Conservation (phyloP, 208 protist genomes). For the Trypanosoma congolense region DNA sequence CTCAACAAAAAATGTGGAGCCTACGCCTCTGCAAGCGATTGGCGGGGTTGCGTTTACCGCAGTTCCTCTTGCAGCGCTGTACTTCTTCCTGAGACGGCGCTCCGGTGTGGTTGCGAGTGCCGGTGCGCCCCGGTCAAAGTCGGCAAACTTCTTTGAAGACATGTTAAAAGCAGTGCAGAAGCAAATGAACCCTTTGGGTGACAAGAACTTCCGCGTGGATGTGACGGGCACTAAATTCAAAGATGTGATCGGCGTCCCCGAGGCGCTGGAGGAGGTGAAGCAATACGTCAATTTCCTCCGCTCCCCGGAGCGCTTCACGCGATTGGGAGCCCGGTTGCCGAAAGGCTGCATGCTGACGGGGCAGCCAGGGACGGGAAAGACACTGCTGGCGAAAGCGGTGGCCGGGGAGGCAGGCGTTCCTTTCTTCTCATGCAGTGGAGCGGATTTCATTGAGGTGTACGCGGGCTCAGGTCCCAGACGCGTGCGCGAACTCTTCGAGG, state of each 20-base stretch:
- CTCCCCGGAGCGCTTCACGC: constrained; percentile 89
- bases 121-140: constrained; percentile 16
- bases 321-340: constrained; percentile 93
- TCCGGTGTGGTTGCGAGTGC: constrained; percentile 22
- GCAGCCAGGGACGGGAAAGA: constrained; percentile 96
- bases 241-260: constrained; percentile 88
- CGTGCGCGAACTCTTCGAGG: constrained; percentile 92
- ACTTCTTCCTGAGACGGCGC: constrained; percentile 48
- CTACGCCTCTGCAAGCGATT: constrained; percentile 47
- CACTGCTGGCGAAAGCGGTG: constrained; percentile 88
- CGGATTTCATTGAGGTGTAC: constrained; percentile 97
- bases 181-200: constrained; percentile 62
- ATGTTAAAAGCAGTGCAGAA: constrained; percentile 63
- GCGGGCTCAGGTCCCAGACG: constrained; percentile 94
- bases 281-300: constrained; percentile 96
- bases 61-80: constrained; percentile 57
- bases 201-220: constrained; percentile 66
- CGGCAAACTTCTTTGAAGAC: constrained; percentile 34
- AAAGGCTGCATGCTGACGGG: constrained; percentile 96
- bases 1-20: constrained; percentile 64
- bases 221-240: constrained; percentile 78
- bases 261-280: constrained; percentile 93
- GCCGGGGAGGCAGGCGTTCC: constrained; percentile 91
- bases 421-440: constrained; percentile 93
- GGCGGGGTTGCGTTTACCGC: constrained; percentile 45